Evolutionary conservation across 2,329 filamentous ascomycete species (phyloP).

Genomic region (Ophiostoma piceae): DNA sequence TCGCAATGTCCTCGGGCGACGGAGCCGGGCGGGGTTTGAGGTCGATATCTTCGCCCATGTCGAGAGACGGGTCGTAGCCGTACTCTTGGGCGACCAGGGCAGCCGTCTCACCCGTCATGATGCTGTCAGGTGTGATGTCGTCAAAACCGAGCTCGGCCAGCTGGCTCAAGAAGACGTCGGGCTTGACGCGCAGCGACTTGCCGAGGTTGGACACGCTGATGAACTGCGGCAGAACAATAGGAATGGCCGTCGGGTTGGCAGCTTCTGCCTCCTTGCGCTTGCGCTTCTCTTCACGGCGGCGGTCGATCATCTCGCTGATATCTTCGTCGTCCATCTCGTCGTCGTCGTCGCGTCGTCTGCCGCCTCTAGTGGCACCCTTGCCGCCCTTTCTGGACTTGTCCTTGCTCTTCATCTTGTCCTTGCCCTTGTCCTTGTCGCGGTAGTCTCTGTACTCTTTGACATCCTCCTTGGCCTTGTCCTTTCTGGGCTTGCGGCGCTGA

Average conservation of each 20-base stretch:
- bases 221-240: conserved; percentile 78
- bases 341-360: conserved; percentile 33
- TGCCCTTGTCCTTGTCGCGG: conserved; percentile 8
- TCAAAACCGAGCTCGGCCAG: conserved; percentile 86
- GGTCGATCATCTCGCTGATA: conserved; percentile 32
- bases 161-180: conserved; percentile 66
- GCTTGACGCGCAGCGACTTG: conserved; percentile 63
- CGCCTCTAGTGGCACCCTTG: background rate
- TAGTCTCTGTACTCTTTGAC: background rate
- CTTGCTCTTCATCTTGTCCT: background rate
- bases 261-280: conserved; percentile 38
- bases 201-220: conserved; percentile 85
- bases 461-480: conserved; percentile 15
- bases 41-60: conserved; percentile 61
- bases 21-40: conserved; percentile 65
- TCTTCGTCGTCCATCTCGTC: conserved; percentile 37
- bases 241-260: conserved; percentile 40
- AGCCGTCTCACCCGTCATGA: conserved; percentile 86
- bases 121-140: conserved; percentile 71
- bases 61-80: conserved; percentile 79
- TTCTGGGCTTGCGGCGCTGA: conserved; percentile 19
- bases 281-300: conserved; percentile 41
- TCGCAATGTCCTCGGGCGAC: conserved; percentile 59
- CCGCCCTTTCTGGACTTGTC: conserved; percentile 1
- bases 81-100: conserved; percentile 88